phyloP scores from a whole-genome alignment of 2,329 filamentous ascomycete species.

The Plenodomus biglobosus region DNA sequence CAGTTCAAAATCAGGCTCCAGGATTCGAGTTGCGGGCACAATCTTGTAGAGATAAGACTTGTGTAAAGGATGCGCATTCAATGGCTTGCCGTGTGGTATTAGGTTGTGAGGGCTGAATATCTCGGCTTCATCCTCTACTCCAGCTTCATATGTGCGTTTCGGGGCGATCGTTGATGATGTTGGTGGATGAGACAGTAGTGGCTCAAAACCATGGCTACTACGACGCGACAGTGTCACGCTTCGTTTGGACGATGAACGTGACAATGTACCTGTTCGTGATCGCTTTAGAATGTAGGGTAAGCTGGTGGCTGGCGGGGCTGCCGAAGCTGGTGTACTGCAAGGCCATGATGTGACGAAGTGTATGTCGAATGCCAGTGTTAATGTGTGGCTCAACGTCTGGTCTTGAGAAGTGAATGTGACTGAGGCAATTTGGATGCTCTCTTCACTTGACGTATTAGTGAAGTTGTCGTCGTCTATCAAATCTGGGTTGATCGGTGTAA shows the following conservation, averaged over 20 bases:
- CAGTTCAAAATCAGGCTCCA: slow-evolving; percentile 29
- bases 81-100: slow-evolving; percentile 15
- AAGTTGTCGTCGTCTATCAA: slow-evolving; percentile 26
- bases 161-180: slow-evolving; percentile 31
- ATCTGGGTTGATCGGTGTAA: slow-evolving; percentile 27
- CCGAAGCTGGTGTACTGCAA: slow-evolving; percentile 50
- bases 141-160: slow-evolving; percentile 27
- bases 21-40: slow-evolving; percentile 37
- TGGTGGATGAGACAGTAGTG: slow-evolving; percentile 38
- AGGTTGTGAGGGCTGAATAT: slow-evolving; percentile 5
- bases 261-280: slow-evolving; percentile 25
- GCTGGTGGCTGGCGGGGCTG: slow-evolving; percentile 15
- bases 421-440: slow-evolving; percentile 30
- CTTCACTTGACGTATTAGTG: slow-evolving; percentile 15
- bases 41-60: slow-evolving; percentile 41
- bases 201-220: slow-evolving; percentile 41
- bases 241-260: slow-evolving; percentile 38
- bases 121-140: slow-evolving; percentile 7
- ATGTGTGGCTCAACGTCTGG: slow-evolving; percentile 13
- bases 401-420: slow-evolving; percentile 39
- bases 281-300: slow-evolving; percentile 28
- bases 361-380: slow-evolving; percentile 53
- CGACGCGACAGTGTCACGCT: slow-evolving; percentile 32
- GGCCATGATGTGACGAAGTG: slow-evolving; percentile 59
- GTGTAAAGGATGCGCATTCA: slow-evolving; percentile 47